phyloP scores from a whole-genome alignment of 1,284 basidiomycete species.

The Cryptococcus neoformans region DNA sequence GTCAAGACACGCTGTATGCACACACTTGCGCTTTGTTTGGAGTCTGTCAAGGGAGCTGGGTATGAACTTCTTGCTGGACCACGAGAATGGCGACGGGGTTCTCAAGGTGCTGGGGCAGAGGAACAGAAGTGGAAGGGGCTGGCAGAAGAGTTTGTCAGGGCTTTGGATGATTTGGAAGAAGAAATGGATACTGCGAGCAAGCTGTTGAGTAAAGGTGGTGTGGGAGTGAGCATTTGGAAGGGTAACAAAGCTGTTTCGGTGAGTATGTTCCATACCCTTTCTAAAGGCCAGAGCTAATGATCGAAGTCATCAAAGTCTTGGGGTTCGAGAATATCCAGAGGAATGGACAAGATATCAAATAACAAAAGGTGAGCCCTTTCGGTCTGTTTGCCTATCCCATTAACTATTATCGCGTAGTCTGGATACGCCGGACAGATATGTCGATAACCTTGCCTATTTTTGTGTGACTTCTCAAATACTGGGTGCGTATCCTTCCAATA shows the following conservation, averaged over 20 bases:
- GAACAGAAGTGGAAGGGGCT: conserved; percentile 59
- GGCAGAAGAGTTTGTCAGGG: conserved; percentile 56
- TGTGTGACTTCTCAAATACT: conserved; percentile 74
- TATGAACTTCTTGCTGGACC: conserved; percentile 53
- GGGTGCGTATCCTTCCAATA: conserved; percentile 25
- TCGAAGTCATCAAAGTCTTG: conserved; percentile 53
- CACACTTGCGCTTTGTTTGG: conserved; percentile 24
- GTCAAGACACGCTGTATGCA: conserved; percentile 33
- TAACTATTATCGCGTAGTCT: conserved; percentile 56
- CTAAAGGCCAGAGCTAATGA: neutral
- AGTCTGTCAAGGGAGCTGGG: conserved; percentile 41
- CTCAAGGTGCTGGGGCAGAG: conserved; percentile 53
- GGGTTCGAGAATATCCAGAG: conserved; percentile 76
- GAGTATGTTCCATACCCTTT: conserved; percentile 35
- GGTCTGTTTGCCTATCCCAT: conserved; percentile 5
- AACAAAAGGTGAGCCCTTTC: conserved; percentile 70
- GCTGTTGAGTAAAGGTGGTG: conserved; percentile 86
- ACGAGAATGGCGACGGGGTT: conserved; percentile 14
- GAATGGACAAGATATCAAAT: conserved; percentile 85
- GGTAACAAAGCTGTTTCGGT: conserved; percentile 74
- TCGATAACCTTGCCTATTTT: conserved; percentile 70
- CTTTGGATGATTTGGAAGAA: conserved; percentile 69
- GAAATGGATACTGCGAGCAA: conserved; percentile 81
- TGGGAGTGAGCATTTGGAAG: conserved; percentile 58
- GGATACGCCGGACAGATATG: conserved; percentile 83